phyloP scores from a whole-genome alignment of 352 stramenopile species.

The Pythium phragmitis region DNA sequence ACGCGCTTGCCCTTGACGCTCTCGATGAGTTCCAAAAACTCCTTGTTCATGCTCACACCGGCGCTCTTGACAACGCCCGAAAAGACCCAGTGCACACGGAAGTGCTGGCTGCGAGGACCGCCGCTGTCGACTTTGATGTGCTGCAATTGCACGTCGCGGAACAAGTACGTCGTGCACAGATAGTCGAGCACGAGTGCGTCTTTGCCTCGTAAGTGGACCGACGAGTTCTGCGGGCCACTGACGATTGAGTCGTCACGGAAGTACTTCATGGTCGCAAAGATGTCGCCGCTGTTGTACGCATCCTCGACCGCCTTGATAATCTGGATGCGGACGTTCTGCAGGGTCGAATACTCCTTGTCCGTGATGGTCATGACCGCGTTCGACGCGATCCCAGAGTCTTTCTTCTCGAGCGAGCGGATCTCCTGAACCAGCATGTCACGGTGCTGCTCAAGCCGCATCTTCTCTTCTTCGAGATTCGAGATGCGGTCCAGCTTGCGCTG shows the following conservation, averaged over 20 bases:
- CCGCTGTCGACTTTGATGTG: conserved; percentile 85
- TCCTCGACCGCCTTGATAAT: conserved; percentile 83
- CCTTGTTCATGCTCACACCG: conserved; percentile 86
- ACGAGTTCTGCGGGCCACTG: conserved; percentile 83
- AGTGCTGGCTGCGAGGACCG: conserved; percentile 79
- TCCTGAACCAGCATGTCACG: conserved; percentile 86
- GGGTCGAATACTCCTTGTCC: conserved; percentile 74
- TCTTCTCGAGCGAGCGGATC: conserved; percentile 81
- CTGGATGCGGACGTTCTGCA: conserved; percentile 72
- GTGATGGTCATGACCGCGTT: conserved; percentile 66
- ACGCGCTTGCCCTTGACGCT: conserved; percentile 77
- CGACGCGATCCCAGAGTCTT: conserved; percentile 49
- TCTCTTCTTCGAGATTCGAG: conserved; percentile 85
- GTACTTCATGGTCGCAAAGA: conserved; percentile 73
- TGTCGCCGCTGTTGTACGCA: conserved; percentile 80
- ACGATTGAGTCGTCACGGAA: conserved; percentile 89
- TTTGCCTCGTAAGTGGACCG: conserved; percentile 75
- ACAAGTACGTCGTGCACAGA: conserved; percentile 82
- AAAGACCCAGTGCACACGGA: conserved; percentile 84
- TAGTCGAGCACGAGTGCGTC: conserved; percentile 87
- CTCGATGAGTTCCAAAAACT: conserved; percentile 84
- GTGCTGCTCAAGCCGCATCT: conserved; percentile 84
- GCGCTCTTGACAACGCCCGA: conserved; percentile 72
- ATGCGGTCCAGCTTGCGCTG: conserved; percentile 87
- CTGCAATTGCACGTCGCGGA: conserved; percentile 68